A percentile compares a stretch with the other conserved stretches of the same genome.
phyloP scores from a whole-genome alignment of 1,139 yeast genomes.

The Protomyces inouyei region DNA sequence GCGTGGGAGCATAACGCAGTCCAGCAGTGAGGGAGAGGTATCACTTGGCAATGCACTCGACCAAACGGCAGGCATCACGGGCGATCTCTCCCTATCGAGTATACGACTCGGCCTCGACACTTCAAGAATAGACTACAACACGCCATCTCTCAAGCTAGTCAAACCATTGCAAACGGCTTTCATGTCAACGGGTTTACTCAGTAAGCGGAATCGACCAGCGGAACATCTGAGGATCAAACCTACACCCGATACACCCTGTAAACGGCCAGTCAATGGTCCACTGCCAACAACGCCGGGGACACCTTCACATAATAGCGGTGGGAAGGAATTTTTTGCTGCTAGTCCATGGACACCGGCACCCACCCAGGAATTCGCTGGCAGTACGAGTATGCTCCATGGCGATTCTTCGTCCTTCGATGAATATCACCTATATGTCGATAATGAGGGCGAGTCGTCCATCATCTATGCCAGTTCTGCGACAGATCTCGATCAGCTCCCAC shows the following conservation, averaged over 20 bases:
- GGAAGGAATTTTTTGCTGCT: slow-evolving; percentile 20
- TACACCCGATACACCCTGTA: slow-evolving; percentile 77
- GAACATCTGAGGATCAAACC: slow-evolving; percentile 12
- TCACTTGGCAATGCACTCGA: not conserved
- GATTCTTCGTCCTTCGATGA: slow-evolving; percentile 2
- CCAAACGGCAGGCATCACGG: slow-evolving; percentile 7
- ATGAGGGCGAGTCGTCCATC: slow-evolving; percentile 20
- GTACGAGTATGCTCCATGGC: not conserved
- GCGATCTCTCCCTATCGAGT: not conserved
- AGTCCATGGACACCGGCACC: not conserved
- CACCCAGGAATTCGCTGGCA: not conserved
- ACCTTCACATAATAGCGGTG: slow-evolving; percentile 21
- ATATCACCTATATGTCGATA: slow-evolving; percentile 3
- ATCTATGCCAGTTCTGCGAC: slow-evolving; percentile 22
- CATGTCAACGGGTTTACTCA: slow-evolving; percentile 65
- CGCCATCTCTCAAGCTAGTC: slow-evolving; percentile 60
- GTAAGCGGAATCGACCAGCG: slow-evolving; percentile 53
- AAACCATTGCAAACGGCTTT: slow-evolving; percentile 85
- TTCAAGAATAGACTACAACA: slow-evolving; percentile 35
- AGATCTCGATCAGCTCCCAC: slow-evolving; percentile 14
- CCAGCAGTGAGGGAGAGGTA: slow-evolving; percentile 27
- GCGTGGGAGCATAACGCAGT: slow-evolving; percentile 30
- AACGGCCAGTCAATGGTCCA: slow-evolving; percentile 45
- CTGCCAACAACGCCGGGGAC: slow-evolving; percentile 28
- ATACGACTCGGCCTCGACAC: not conserved